Conservation (phyloP, 257 asterid species). For the Solanum appendiculatum region DNA sequence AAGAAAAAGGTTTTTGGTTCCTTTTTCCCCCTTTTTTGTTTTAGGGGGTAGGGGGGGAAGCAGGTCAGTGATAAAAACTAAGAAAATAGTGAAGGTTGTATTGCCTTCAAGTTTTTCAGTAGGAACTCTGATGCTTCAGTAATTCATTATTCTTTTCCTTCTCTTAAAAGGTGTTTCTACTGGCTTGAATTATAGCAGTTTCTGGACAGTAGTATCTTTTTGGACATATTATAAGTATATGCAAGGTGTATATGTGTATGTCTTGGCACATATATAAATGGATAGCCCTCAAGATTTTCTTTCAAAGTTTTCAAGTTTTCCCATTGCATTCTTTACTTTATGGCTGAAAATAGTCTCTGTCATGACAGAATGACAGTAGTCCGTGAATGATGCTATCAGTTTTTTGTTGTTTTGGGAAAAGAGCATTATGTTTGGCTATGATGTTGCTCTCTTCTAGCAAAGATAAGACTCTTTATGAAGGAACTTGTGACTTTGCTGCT, state of each 20-base stretch:
- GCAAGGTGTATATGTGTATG: constrained; percentile 39
- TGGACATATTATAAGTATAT: constrained; percentile 32
- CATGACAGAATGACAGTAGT: not conserved
- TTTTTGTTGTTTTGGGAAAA: not conserved
- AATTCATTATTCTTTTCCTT: constrained; percentile 19
- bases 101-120: not conserved
- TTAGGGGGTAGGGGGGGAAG: not conserved
- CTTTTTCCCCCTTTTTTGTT: not conserved
- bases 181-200: constrained; percentile 10
- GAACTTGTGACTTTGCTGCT: not conserved
- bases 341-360: not conserved
- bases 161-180: constrained; percentile 16
- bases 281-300: constrained; percentile 19
- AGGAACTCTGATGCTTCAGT: not conserved
- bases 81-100: not conserved
- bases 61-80: constrained; percentile 3
- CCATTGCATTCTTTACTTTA: constrained; percentile 8
- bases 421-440: not conserved
- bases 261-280: constrained; percentile 32
- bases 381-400: not conserved
- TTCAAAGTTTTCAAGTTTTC: not conserved
- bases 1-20: not conserved
- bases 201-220: constrained; percentile 13
- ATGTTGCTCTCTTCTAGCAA: not conserved
- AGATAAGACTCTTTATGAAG: not conserved